Evolutionary conservation across 2,329 filamentous ascomycete species (phyloP), one percentile per base, ranked within the genome.

Genomic region (Diaporthe citriasiana): DNA sequence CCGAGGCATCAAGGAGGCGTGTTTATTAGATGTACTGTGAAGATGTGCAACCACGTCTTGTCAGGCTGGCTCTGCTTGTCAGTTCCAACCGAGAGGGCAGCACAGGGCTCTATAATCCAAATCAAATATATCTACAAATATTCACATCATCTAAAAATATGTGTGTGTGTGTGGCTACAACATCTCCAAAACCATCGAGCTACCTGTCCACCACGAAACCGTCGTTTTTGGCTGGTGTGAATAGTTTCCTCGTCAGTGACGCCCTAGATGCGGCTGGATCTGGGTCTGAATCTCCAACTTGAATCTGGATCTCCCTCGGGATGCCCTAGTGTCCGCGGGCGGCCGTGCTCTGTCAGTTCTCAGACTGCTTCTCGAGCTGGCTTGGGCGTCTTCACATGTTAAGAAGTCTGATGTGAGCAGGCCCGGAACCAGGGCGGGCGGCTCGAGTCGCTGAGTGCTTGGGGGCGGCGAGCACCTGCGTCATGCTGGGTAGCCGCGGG

Each of bases 371-470:
- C 22, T 25, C 42, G 45, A 66, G 45, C 25, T 50, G 45, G 60
- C 60, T 51, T 51, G 40, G 63, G 30, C 71, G 33, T 42, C 55
- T 73, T 73, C 65, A 73, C 72, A 73, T 73, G 72, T 35, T 47
- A 73, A 73, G 72, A 63, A 25, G 35, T 50, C 22, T 51, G 60
- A 51, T 50, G 60, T 66, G 63, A 66, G 45, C 63, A 66, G 45
- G 63, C 27, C 42, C 42, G 19, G 60, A 42, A 25, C 57, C 42
- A 65, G 60, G 60, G 63, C 25, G n/a, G 56, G 40, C 55, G 55
- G 68, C 53, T 50, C 42, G 68, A 70, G 53, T 60, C 63, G 55
- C 35, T 50, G 55, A 25, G 30, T 12, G 68, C 30, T 47, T 40
- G 22, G 40, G 68, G 68, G 55, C 30, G 47, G 30, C 55, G 27